phyloP scores from a whole-genome alignment of 1,139 yeast genomes.

The Diutina mesorugosa region DNA sequence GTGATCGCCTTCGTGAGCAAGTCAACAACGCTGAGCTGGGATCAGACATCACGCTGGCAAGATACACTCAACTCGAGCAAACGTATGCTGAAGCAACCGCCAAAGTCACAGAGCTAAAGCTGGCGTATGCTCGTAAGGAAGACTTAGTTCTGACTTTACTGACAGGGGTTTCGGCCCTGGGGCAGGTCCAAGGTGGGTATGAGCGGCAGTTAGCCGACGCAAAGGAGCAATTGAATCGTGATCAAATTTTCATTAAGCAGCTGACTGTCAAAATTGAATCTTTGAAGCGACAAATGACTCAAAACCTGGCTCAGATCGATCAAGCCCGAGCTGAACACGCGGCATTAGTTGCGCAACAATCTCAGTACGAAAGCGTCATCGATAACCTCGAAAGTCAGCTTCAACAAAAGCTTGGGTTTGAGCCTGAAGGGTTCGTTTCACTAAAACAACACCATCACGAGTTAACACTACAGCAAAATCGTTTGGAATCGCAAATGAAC shows the following conservation, averaged over 20 bases:
- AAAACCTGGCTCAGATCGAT: slow-evolving; percentile 38
- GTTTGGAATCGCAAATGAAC: slow-evolving; percentile 39
- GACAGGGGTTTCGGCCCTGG: slow-evolving; percentile 84
- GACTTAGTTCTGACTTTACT: slow-evolving; percentile 73
- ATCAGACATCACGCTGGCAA: neutral
- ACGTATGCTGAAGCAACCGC: slow-evolving; percentile 32
- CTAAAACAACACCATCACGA: slow-evolving; percentile 31
- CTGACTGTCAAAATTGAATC: slow-evolving; percentile 47
- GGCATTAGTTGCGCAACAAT: slow-evolving; percentile 22
- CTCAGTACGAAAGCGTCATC: slow-evolving; percentile 15
- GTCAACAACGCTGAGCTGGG: neutral
- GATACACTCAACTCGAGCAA: slow-evolving; percentile 15
- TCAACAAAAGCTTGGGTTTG: slow-evolving; percentile 42
- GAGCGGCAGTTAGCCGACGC: slow-evolving; percentile 58
- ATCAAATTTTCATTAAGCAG: slow-evolving; percentile 47
- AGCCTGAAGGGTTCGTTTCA: slow-evolving; percentile 32
- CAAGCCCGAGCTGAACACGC: slow-evolving; percentile 27
- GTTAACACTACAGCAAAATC: slow-evolving; percentile 18
- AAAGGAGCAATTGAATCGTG: slow-evolving; percentile 41
- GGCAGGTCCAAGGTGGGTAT: slow-evolving; percentile 71
- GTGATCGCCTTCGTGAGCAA: slow-evolving; percentile 10
- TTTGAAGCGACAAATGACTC: slow-evolving; percentile 37
- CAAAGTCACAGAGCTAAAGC: slow-evolving; percentile 30
- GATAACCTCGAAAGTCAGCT: slow-evolving; percentile 29
- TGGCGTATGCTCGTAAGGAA: slow-evolving; percentile 49